phyloP scores from a whole-genome alignment of 2,329 filamentous ascomycete species.

The Fusarium phyllophilum region DNA sequence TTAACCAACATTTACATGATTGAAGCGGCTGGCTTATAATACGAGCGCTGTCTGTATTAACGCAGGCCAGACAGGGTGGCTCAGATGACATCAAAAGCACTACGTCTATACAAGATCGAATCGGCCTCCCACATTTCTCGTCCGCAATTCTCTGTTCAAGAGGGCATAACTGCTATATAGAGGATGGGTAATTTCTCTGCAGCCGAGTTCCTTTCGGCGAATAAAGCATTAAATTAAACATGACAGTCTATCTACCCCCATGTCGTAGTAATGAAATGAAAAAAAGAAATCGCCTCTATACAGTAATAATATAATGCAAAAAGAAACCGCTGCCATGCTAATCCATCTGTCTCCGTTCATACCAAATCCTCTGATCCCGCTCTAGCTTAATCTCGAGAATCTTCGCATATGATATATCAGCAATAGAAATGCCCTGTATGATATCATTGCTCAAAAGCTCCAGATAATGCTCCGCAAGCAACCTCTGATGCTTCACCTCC shows the following conservation, averaged over 20 bases:
- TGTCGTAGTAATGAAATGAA: no score
- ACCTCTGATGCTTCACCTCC: background rate
- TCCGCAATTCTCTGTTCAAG: fast-evolving
- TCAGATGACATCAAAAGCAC: no score
- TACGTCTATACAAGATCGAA: no score
- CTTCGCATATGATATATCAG: conserved; percentile 1
- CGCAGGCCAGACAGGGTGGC: fast-evolving
- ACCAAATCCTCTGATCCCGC: background rate
- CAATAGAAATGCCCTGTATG: background rate
- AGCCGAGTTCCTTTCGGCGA: background rate
- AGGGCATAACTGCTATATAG: background rate
- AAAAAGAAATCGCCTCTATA: background rate
- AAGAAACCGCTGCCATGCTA: background rate
- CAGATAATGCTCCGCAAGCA: conserved; percentile 3
- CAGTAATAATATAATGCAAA: background rate
- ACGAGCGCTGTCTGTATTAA: background rate
- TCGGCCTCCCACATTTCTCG: fast-evolving
- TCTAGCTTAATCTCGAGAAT: conserved; percentile 3
- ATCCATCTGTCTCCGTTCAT: background rate
- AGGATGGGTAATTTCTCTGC: fast-evolving
- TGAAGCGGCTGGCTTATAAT: fast-evolving
- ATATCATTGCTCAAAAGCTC: conserved; percentile 7
- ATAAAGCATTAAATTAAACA: background rate
- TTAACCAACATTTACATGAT: fast-evolving
- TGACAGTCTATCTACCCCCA: background rate